phyloP scores from a whole-genome alignment of 371 early-diverging fungal species.

The Rhizopus arrhizus region DNA sequence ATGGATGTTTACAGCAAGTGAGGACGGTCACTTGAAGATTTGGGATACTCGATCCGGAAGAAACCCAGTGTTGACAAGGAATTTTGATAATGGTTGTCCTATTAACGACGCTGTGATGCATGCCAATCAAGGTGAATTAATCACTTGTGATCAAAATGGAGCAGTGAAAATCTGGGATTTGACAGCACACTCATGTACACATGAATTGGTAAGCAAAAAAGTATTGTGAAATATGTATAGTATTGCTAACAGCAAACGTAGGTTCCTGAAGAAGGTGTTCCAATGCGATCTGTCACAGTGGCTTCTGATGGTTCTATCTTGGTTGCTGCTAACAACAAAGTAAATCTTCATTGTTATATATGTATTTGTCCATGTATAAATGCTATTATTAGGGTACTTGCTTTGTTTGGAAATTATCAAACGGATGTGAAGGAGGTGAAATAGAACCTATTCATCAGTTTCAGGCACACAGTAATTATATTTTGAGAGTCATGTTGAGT shows the following conservation, averaged over 20 bases:
- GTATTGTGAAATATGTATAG: too few relatives aligned
- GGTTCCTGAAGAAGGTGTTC: constrained; percentile 87
- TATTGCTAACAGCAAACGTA: constrained; percentile 16
- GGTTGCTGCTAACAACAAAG: constrained; percentile 92
- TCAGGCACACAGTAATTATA: constrained; percentile 80
- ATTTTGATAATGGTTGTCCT: constrained; percentile 85
- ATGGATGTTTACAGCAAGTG: constrained; percentile 93
- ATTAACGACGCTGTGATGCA: constrained; percentile 95
- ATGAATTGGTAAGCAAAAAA: constrained; percentile 66
- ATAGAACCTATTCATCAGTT: constrained; percentile 75
- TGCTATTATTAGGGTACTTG: constrained; percentile 65
- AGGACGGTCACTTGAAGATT: constrained; percentile 92
- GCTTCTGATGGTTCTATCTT: constrained; percentile 88
- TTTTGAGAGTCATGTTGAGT: constrained; percentile 78
- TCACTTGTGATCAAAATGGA: constrained; percentile 95
- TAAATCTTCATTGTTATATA: constrained; percentile 5
- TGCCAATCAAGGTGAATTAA: constrained; percentile 92
- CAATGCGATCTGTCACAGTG: constrained; percentile 89
- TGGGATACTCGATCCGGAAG: constrained; percentile 72
- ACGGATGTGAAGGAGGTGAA: constrained; percentile 58
- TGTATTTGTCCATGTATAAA: not conserved
- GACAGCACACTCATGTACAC: constrained; percentile 86
- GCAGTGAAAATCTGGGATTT: constrained; percentile 92
- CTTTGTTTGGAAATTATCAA: constrained; percentile 84
- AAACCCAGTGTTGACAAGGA: constrained; percentile 77